phyloP scores from a whole-genome alignment of 192 early-diverging fungal genomes.

The Chytriomyces sp. region DNA sequence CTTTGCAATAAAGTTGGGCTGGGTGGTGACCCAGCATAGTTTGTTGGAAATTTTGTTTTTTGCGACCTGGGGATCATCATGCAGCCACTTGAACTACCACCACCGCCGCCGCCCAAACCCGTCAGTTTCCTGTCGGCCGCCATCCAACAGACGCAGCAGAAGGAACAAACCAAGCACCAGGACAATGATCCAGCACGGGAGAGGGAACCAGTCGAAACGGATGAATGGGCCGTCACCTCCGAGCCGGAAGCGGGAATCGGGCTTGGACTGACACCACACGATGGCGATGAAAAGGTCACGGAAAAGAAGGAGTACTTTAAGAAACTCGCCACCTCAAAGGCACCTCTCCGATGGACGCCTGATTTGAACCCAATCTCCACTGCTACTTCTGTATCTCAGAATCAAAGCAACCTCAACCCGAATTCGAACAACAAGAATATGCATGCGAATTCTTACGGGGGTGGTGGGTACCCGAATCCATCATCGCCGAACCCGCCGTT shows the following conservation, averaged over 20 bases:
- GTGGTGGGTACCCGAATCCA: not conserved
- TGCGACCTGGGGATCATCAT: too few relatives aligned
- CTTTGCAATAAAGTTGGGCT: too few relatives aligned
- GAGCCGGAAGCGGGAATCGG: not conserved
- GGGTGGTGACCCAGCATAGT: too few relatives aligned
- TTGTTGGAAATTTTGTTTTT: too few relatives aligned
- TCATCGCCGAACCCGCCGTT: not conserved
- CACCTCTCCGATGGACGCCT: slow-evolving; percentile 19
- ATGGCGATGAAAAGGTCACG: not conserved
- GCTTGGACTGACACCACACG: not conserved
- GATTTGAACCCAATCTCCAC: not conserved
- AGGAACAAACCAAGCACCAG: not conserved
- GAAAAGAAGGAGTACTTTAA: not conserved
- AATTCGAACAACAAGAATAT: not conserved
- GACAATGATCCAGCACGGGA: not conserved
- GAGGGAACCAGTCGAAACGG: not conserved
- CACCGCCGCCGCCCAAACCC: not conserved
- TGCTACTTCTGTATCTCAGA: not conserved
- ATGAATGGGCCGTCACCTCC: not conserved
- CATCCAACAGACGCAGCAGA: not conserved
- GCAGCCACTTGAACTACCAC: too few relatives aligned
- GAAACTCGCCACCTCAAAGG: slow-evolving; percentile 1
- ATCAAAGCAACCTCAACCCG: not conserved
- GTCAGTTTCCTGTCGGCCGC: slow-evolving; percentile 9
- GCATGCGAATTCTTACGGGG: not conserved